Conservation (phyloP, 768 basidiomycete genomes). For the Tephrocybe sp. region DNA sequence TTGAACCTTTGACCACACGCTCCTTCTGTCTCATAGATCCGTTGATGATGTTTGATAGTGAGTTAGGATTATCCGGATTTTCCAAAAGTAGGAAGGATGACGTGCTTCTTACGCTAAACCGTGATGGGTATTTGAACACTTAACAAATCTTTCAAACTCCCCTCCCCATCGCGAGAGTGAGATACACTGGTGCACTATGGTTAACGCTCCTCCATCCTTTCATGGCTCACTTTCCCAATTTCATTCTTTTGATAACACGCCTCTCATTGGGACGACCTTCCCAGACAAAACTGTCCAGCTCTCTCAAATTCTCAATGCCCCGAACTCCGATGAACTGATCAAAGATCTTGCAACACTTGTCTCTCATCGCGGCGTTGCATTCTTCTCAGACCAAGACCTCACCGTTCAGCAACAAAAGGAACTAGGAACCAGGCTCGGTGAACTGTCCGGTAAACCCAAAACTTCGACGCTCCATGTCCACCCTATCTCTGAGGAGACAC, state of each 20-base stretch:
- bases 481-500: constrained; percentile 47
- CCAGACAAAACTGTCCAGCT: constrained; percentile 41
- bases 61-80: too few relatives aligned
- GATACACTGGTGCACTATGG: too few relatives aligned
- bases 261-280: constrained; percentile 58
- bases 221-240: constrained; percentile 33
- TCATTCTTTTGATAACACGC: constrained; percentile 40
- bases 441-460: constrained; percentile 45
- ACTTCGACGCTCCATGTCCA: constrained; percentile 50
- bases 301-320: constrained; percentile 37
- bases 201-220: too few relatives aligned
- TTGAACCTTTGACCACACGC: too few relatives aligned
- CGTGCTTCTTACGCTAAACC: too few relatives aligned
- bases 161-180: too few relatives aligned
- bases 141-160: too few relatives aligned
- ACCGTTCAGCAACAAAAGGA: constrained; percentile 46
- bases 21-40: too few relatives aligned
- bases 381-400: constrained; percentile 57
- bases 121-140: too few relatives aligned
- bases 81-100: too few relatives aligned
- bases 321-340: constrained; percentile 48
- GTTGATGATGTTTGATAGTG: too few relatives aligned
- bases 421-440: constrained; percentile 45
- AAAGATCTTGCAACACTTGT: constrained; percentile 52
- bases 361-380: constrained; percentile 60